These are phyloP conservation scores for Aspergillus incahuasiensis DNA, from an alignment of 495 filamentous ascomycete genomes.

Conservation along the genomic window DNA sequence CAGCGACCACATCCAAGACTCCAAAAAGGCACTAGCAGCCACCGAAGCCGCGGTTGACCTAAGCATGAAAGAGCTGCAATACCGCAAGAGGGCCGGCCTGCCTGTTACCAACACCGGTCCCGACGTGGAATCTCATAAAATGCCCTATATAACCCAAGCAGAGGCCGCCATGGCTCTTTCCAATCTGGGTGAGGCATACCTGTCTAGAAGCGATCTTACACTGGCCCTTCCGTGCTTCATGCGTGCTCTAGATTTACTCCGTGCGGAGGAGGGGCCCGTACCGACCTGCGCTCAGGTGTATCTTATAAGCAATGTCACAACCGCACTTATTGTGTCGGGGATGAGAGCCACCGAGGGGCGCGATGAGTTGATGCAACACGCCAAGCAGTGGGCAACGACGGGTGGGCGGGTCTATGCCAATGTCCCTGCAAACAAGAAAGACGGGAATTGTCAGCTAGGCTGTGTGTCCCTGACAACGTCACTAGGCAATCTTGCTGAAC, in stretches of 20 bases:
- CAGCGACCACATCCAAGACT: slow-evolving; percentile 43
- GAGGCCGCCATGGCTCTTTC: slow-evolving; percentile 67
- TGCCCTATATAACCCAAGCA: slow-evolving; percentile 65
- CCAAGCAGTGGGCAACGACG: slow-evolving; percentile 69
- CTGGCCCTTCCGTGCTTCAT: slow-evolving; percentile 86
- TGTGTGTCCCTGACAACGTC: slow-evolving; percentile 83
- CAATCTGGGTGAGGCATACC: slow-evolving; percentile 70
- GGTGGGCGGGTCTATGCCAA: slow-evolving; percentile 56
- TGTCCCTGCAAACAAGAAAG: slow-evolving; percentile 57
- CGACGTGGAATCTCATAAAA: slow-evolving; percentile 51
- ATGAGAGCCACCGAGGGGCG: slow-evolving; percentile 50
- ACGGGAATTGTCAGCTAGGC: slow-evolving; percentile 76
- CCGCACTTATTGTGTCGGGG: slow-evolving; percentile 30
- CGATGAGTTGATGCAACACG: slow-evolving; percentile 53
- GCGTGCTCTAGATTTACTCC: slow-evolving; percentile 64
- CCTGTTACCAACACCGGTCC: slow-evolving; percentile 36
- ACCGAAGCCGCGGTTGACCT: slow-evolving; percentile 83
- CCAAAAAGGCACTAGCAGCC: slow-evolving; percentile 63
- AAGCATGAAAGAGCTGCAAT: slow-evolving; percentile 63
- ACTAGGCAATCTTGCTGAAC: slow-evolving; percentile 73
- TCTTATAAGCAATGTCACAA: slow-evolving; percentile 42
- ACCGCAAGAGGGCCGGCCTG: slow-evolving; percentile 58
- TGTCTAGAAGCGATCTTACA: slow-evolving; percentile 60
- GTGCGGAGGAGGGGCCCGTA: slow-evolving; percentile 33
- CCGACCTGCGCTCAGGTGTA: slow-evolving; percentile 68